Base-by-base conservation (phyloP, 2,329 filamentous ascomycete genomes). In the Arthroderma sp. region DNA sequence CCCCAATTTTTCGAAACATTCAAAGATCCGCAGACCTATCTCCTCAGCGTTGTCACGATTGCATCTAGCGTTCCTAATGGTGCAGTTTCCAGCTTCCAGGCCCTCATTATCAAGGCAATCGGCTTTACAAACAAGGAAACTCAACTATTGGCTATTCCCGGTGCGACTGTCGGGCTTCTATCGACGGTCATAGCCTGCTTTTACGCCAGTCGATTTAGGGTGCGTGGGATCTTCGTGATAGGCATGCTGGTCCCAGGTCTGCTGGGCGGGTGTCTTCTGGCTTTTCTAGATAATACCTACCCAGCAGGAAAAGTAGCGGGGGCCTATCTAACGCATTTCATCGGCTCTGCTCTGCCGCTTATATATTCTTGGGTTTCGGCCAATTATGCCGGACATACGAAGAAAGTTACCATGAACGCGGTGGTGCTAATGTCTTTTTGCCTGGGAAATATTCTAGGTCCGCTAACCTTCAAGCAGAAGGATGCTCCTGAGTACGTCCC, bases 291-390 rank as follows among this genome's bases (percentile, higher is more conserved):
- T 22, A 79, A 80, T 51, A 68, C 70, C 5, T 74, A 68, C 37
- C 68, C 69, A 32, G 61, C 72, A 6, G 78, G 76, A 33, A 73
- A 81, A 60, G 71, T 80, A 29, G 82, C 86, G 55, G 75, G 72
- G 55, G 87, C 86, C 68, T 87, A 86, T 64, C 80, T 86, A 49
- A 80, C 78, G 0, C 70, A 86, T 11, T 84, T 79, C 4, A 87
- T 87, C 72, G 86, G 82, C 82, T 79, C 82, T 0, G 81, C 80
- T 0, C 76, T 82, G 54, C 82, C 78, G 1, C 66, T 85, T 8
- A 68, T 73, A 5, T 71, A 86, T 53, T 80, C 78, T 9, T 72
- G 86, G 68, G 71, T 84, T 46, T 77, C 76, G 0, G 72, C 80
- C 10, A 86, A 86, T 55, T 68, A 84, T 6, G 82, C 77, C 28